A percentile compares a stretch with the other conserved stretches of the same genome.
Conservation (phyloP, 768 basidiomycete genomes). For the Auricularia heimuer region DNA sequence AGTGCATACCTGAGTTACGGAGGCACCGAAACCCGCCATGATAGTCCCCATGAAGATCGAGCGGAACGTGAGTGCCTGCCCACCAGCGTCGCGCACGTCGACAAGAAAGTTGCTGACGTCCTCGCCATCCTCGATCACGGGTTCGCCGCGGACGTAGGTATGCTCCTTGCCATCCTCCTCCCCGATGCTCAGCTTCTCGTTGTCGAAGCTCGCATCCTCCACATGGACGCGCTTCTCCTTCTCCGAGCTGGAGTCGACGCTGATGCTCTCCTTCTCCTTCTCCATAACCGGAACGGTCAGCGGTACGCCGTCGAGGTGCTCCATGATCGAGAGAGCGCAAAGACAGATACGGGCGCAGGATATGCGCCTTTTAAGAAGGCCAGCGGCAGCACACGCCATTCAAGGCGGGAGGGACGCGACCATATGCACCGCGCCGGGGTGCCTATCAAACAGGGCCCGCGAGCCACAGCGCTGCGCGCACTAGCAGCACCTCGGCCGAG, state of each 20-base stretch:
- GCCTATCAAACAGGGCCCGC: not conserved
- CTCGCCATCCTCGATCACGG: constrained; percentile 9
- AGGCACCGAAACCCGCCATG: constrained; percentile 49
- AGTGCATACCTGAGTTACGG: constrained; percentile 38
- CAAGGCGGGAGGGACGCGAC: not conserved
- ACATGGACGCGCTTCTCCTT: not conserved
- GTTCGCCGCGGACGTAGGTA: constrained; percentile 7
- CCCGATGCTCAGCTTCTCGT: not conserved
- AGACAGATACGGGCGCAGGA: not conserved
- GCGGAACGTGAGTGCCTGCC: constrained; percentile 46
- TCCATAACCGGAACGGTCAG: not conserved
- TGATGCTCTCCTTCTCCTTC: not conserved
- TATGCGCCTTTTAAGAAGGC: not conserved
- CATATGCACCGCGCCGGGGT: not conserved
- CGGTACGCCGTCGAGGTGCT: not conserved
- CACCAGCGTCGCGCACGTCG: constrained; percentile 49
- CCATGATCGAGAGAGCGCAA: not conserved
- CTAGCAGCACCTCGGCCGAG: not conserved
- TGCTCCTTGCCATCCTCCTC: not conserved
- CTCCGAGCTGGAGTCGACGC: not conserved
- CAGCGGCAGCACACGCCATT: no score
- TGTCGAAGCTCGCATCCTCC: not conserved
- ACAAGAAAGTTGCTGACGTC: constrained; percentile 29
- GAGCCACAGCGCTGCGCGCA: not conserved
- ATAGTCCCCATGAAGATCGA: constrained; percentile 45